Conservation (phyloP, 1,284 basidiomycete species). For the Coniophora puteana region DNA sequence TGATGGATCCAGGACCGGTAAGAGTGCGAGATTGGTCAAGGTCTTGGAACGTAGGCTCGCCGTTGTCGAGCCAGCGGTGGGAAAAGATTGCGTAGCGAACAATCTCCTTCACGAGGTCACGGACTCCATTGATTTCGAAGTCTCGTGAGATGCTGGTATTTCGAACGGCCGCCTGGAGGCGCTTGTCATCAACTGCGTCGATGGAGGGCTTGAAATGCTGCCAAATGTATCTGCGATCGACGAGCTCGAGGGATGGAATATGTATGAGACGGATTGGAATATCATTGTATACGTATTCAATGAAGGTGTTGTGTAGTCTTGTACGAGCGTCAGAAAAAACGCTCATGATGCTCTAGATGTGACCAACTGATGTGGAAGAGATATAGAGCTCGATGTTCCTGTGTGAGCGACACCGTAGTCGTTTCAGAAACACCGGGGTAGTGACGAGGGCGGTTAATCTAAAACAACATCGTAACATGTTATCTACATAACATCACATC, state of each 20-base stretch:
- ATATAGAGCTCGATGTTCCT: no score
- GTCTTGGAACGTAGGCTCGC: background rate
- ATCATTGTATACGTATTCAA: constrained; percentile 6
- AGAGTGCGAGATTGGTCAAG: background rate
- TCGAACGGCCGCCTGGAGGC: background rate
- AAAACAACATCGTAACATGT: no score
- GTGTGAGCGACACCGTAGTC: no score
- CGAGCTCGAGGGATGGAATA: background rate
- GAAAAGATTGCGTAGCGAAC: background rate
- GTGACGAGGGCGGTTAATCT: no score
- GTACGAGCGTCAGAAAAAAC: no score
- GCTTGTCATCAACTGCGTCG: background rate
- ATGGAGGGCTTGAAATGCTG: constrained; percentile 3
- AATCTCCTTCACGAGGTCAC: constrained; percentile 1
- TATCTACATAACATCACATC: no score
- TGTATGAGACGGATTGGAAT: constrained; percentile 3
- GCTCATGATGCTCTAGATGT: no score
- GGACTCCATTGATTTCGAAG: background rate
- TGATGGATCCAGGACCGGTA: background rate
- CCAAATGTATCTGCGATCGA: background rate
- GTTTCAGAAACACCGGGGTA: no score
- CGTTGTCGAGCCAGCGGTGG: constrained; percentile 1
- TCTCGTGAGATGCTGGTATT: background rate
- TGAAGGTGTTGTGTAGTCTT: constrained; percentile 3
- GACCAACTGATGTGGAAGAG: no score